phyloP scores from a whole-genome alignment of 1,284 basidiomycete species.

The Meripilus lineatus region DNA sequence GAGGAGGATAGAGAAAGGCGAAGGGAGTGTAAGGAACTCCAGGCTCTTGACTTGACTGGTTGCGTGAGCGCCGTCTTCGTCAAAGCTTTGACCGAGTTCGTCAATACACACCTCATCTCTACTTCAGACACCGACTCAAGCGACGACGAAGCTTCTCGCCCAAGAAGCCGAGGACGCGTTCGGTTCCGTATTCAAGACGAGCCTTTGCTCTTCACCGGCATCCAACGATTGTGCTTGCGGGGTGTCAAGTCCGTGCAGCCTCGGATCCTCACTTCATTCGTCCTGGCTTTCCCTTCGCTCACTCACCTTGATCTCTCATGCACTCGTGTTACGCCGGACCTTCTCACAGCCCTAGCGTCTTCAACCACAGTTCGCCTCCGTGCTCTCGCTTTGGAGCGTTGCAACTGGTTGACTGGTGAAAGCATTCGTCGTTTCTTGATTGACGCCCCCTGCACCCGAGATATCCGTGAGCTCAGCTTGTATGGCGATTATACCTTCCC shows the following conservation, averaged over 20 bases:
- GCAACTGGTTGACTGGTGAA: conserved; percentile 77
- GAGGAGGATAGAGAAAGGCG: conserved; percentile 72
- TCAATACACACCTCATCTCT: conserved; percentile 58
- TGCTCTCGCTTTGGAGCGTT: conserved; percentile 86
- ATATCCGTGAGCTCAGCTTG: conserved; percentile 78
- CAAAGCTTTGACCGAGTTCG: conserved; percentile 80
- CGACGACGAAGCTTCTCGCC: conserved; percentile 32
- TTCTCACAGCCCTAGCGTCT: conserved; percentile 65
- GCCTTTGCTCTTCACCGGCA: conserved; percentile 63
- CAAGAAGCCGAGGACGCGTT: conserved; percentile 28
- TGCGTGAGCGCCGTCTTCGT: conserved; percentile 90
- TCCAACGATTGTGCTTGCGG: conserved; percentile 82
- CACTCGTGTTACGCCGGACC: conserved; percentile 76
- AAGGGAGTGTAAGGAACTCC: conserved; percentile 74
- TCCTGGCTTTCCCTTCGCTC: conserved; percentile 81
- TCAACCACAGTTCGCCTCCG: conserved; percentile 64
- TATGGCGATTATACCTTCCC: conserved; percentile 87
- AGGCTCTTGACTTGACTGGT: conserved; percentile 91
- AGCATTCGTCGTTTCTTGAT: conserved; percentile 77
- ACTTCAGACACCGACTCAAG: conserved; percentile 40
- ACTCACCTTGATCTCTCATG: conserved; percentile 90
- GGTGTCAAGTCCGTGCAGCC: conserved; percentile 77
- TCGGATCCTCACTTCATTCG: conserved; percentile 71
- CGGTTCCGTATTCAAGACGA: conserved; percentile 39
- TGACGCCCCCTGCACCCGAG: conserved; percentile 58